Evolutionary conservation across 2,329 filamentous ascomycete species (phyloP).

Genomic region (Fusarium tupiense): DNA sequence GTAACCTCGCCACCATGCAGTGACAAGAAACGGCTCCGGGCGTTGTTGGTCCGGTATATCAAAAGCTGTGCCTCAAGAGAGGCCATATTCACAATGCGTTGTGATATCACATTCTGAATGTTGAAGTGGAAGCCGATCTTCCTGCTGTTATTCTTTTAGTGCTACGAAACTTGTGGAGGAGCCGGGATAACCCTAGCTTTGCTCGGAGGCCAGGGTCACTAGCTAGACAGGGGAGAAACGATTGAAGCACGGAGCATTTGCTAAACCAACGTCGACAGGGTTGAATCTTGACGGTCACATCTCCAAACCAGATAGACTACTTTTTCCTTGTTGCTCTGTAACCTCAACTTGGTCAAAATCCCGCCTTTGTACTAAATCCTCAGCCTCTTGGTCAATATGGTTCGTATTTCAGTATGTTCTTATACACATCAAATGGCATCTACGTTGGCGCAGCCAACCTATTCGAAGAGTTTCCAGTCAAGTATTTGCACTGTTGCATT

Average conservation of each 20-base stretch:
- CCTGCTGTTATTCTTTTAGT: slow-evolving; percentile 37
- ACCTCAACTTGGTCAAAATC: not conserved
- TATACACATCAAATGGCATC: not conserved
- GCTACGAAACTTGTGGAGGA: slow-evolving; percentile 42
- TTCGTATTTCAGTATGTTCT: not conserved
- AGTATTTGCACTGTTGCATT: not conserved
- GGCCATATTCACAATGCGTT: slow-evolving; percentile 16
- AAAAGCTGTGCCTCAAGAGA: slow-evolving; percentile 2
- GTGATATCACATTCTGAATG: slow-evolving; percentile 21
- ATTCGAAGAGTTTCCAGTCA: not conserved
- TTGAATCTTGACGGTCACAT: slow-evolving; percentile 17
- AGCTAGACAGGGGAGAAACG: slow-evolving; percentile 40
- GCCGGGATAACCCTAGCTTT: slow-evolving; percentile 44
- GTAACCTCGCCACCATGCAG: slow-evolving; percentile 28
- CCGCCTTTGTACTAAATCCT: not conserved
- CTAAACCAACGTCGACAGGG: slow-evolving; percentile 41
- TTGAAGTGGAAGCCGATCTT: slow-evolving; percentile 36
- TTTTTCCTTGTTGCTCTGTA: not conserved
- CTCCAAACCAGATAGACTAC: slow-evolving; percentile 5
- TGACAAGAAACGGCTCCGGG: not conserved
- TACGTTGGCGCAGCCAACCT: no score
- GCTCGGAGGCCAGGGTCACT: slow-evolving; percentile 35
- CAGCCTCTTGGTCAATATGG: not conserved
- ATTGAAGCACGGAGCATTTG: slow-evolving; percentile 42
- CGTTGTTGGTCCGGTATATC: slow-evolving; percentile 11